Evolutionary conservation across 2,329 filamentous ascomycete species (phyloP).

Genomic region (Onygena corvina): DNA sequence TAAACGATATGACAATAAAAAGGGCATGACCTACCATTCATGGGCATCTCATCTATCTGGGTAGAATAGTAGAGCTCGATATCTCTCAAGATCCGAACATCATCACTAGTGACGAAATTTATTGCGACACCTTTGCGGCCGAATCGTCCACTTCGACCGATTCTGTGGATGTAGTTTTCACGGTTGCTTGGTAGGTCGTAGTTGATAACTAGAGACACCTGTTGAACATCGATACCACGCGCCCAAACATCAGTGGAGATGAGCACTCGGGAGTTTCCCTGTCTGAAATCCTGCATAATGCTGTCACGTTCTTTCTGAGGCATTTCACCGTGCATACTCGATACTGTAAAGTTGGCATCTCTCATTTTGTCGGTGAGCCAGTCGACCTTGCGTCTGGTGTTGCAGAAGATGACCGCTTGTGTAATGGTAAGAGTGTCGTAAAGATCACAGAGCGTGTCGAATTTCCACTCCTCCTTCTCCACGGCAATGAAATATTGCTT

Average conservation of each 20-base stretch:
- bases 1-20: background rate
- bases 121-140: constrained; percentile 98
- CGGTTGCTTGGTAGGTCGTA: constrained; percentile 96
- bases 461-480: constrained; percentile 99
- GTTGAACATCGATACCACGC: constrained; percentile 95
- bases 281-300: constrained; percentile 98
- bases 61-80: constrained; percentile 96
- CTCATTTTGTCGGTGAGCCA: constrained; percentile 99
- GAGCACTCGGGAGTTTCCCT: constrained; percentile 87
- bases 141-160: constrained; percentile 88
- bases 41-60: constrained; percentile 97
- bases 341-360: constrained; percentile 96
- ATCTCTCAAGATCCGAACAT: constrained; percentile 91
- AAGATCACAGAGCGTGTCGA: constrained; percentile 94
- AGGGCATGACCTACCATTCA: constrained; percentile 58
- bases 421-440: constrained; percentile 99
- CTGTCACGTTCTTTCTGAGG: constrained; percentile 94
- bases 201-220: constrained; percentile 97
- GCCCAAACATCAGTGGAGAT: constrained; percentile 98
- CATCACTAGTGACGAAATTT: constrained; percentile 97
- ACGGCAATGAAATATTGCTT: constrained; percentile 99
- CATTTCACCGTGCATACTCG: constrained; percentile 99
- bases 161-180: constrained; percentile 99
- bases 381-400: constrained; percentile 99
- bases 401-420: constrained; percentile 99